Evolutionary conservation across 2,329 filamentous ascomycete genomes (phyloP).

Genomic region (Pestalotiopsis sp.): DNA sequence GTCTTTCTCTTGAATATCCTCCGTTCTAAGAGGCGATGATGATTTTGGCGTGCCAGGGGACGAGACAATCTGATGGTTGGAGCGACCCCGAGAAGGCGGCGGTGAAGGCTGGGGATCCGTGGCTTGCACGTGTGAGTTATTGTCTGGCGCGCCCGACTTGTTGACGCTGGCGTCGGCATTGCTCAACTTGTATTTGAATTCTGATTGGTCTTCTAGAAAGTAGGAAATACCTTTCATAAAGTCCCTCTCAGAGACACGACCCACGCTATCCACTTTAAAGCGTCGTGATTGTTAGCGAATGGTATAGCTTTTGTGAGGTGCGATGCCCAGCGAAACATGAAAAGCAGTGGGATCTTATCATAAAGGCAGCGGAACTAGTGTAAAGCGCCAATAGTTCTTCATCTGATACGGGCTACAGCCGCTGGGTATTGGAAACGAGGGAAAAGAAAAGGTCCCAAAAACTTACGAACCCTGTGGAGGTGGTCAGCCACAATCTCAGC

Average conservation of each 20-base stretch:
- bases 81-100: slow-evolving; percentile 13
- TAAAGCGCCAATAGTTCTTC: not conserved
- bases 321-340: not conserved
- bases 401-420: not conserved
- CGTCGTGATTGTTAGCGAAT: slow-evolving; percentile 7
- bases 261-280: slow-evolving; percentile 20
- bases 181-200: slow-evolving; percentile 24
- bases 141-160: not conserved
- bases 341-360: not conserved
- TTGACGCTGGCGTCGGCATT: slow-evolving; percentile 16
- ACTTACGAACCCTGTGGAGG: slow-evolving; percentile 53
- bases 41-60: not conserved
- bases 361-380: not conserved
- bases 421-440: not conserved
- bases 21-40: not conserved
- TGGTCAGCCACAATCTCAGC: slow-evolving; percentile 61
- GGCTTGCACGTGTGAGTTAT: slow-evolving; percentile 14
- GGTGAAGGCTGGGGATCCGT: slow-evolving; percentile 19
- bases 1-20: not conserved
- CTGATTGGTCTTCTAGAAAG: slow-evolving; percentile 24
- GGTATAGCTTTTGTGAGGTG: not conserved
- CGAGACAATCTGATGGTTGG: not conserved
- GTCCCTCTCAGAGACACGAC: slow-evolving; percentile 23
- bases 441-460: not conserved
- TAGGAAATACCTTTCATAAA: slow-evolving; percentile 25